Percentiles rank a stretch among this genome's conserved stretches.
phyloP scores from a whole-genome alignment of 768 basidiomycete species.

The Boletus sp. region DNA sequence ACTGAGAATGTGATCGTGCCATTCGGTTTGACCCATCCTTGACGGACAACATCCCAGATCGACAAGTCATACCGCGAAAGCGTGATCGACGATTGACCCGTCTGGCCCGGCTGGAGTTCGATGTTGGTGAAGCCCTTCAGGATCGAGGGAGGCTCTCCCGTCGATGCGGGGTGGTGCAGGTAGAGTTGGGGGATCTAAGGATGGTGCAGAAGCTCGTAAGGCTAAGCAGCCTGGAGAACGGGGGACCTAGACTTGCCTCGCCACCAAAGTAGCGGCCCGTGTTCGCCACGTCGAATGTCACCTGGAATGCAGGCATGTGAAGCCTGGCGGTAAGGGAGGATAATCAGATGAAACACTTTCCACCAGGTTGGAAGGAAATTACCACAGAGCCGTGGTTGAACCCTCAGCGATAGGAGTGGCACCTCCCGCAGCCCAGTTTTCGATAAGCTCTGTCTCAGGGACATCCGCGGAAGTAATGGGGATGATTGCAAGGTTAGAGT shows the following conservation, averaged over 20 bases:
- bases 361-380: not conserved
- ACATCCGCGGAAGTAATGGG: conserved; percentile 39
- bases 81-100: conserved; percentile 46
- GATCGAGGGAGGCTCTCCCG: conserved; percentile 70
- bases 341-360: not conserved
- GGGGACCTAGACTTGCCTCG: conserved; percentile 45
- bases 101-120: conserved; percentile 47
- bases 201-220: not conserved
- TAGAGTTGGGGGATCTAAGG: conserved; percentile 72
- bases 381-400: conserved; percentile 63
- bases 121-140: conserved; percentile 70
- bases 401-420: conserved; percentile 56
- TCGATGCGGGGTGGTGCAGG: conserved; percentile 59
- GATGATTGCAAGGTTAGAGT: conserved; percentile 53
- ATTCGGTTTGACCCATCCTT: conserved; percentile 71
- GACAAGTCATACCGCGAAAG: conserved; percentile 70
- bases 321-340: conserved; percentile 40
- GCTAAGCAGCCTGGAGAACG: not conserved
- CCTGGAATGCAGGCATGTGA: conserved; percentile 60
- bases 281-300: conserved; percentile 67
- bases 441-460: conserved; percentile 32
- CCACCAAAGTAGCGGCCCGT: conserved; percentile 59
- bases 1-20: conserved; percentile 63
- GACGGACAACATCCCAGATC: conserved; percentile 71
- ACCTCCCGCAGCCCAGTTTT: conserved; percentile 59